Evolutionary conservation across 139 green algal genomes (phyloP).

Genomic region (Chlorella sp.): DNA sequence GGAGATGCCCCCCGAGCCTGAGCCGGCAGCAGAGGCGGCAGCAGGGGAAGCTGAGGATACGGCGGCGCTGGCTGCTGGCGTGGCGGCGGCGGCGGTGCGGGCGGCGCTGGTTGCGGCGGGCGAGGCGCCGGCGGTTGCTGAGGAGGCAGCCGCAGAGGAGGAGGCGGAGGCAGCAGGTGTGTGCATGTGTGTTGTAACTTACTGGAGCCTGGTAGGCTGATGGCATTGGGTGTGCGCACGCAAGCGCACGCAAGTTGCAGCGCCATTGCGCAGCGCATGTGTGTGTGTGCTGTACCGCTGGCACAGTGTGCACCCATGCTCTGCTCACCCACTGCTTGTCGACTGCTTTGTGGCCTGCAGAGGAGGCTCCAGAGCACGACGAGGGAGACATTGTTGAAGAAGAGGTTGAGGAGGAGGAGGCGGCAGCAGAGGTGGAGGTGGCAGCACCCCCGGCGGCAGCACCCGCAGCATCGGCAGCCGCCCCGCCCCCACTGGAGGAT

Average conservation of each 20-base stretch:
- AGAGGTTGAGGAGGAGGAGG: background rate
- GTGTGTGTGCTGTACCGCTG: too few species aligned
- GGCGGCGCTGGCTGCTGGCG: background rate
- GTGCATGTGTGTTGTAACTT: too few species aligned
- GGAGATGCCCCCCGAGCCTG: background rate
- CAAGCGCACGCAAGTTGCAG: too few species aligned
- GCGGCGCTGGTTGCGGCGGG: background rate
- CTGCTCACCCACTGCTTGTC: too few species aligned
- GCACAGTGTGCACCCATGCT: too few species aligned
- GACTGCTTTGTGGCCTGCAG: background rate
- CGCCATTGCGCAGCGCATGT: too few species aligned
- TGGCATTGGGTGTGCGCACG: too few species aligned
- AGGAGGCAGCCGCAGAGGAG: background rate
- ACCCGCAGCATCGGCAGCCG: background rate
- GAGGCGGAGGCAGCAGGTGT: too few species aligned
- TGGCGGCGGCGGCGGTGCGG: background rate
- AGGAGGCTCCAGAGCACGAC: slow-evolving; percentile 5
- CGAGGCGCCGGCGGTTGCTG: background rate
- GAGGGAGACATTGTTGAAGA: slow-evolving; percentile 8
- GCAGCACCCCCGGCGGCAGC: too few species aligned
- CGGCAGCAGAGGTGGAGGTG: background rate
- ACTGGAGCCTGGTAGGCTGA: too few species aligned
- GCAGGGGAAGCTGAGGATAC: background rate
- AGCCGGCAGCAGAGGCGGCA: background rate
- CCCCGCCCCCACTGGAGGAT: background rate